Evolutionary conservation across 2,329 filamentous ascomycete genomes (phyloP).

Genomic region (Pyrenophora graminea): DNA sequence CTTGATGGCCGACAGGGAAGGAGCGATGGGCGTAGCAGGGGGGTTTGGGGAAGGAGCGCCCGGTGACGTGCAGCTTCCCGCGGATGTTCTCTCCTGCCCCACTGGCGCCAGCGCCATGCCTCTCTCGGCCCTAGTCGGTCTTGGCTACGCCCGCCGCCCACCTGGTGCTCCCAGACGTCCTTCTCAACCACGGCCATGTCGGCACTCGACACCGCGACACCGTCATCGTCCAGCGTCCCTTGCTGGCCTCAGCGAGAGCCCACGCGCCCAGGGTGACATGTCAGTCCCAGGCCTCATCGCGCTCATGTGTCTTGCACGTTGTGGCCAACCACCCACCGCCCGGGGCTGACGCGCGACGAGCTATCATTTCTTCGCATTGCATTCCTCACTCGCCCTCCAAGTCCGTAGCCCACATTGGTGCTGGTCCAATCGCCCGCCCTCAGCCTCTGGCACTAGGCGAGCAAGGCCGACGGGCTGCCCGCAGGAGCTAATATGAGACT

Average conservation of each 20-base stretch:
- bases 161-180: constrained; percentile 23
- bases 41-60: constrained; percentile 28
- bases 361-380: constrained; percentile 35
- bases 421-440: constrained; percentile 24
- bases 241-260: constrained; percentile 22
- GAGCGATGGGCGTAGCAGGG: constrained; percentile 22
- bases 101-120: constrained; percentile 25
- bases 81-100: constrained; percentile 36
- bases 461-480: constrained; percentile 28
- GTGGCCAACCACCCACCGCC: constrained; percentile 31
- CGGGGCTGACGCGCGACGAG: constrained; percentile 33
- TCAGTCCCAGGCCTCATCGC: constrained; percentile 27
- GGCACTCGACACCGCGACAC: constrained; percentile 17
- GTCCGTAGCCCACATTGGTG: constrained; percentile 21
- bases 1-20: constrained; percentile 20
- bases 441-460: constrained; percentile 17
- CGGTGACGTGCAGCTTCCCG: constrained; percentile 43
- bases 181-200: constrained; percentile 19
- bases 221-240: constrained; percentile 15
- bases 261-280: constrained; percentile 39
- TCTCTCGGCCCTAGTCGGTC: constrained; percentile 21
- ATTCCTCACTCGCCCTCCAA: constrained; percentile 36
- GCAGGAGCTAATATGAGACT: constrained; percentile 35
- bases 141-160: constrained; percentile 27
- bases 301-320: constrained; percentile 46